A percentile compares a stretch with the other conserved stretches of the same genome.
These are phyloP conservation scores for Geotrichum fermentans DNA, from an alignment of 1,139 yeast genomes.

Conservation along the genomic window DNA sequence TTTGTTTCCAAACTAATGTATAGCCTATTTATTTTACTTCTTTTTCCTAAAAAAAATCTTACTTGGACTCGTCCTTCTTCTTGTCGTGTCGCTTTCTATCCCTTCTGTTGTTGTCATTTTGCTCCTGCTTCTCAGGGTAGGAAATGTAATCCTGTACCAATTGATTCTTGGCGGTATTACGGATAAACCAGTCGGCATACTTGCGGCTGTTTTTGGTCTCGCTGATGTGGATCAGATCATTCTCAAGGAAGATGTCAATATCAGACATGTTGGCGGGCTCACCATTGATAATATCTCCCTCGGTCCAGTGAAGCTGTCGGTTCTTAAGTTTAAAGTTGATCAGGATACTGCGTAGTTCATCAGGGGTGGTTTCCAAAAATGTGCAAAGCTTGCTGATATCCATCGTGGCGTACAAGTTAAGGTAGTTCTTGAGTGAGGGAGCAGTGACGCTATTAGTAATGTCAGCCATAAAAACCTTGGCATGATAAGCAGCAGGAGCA, in stretches of 20 bases:
- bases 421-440: slow-evolving; percentile 43
- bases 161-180: slow-evolving; percentile 45
- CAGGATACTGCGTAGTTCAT: slow-evolving; percentile 37
- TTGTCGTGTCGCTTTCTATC: slow-evolving; percentile 16
- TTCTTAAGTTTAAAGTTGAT: slow-evolving; percentile 45
- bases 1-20: neutral
- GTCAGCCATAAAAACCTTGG: slow-evolving; percentile 43
- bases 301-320: slow-evolving; percentile 44
- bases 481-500: slow-evolving; percentile 44
- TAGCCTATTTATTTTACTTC: neutral
- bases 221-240: slow-evolving; percentile 43
- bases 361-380: slow-evolving; percentile 41
- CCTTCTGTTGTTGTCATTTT: slow-evolving; percentile 11
- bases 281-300: slow-evolving; percentile 43
- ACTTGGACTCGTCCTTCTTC: slow-evolving; percentile 4
- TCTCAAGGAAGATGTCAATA: slow-evolving; percentile 42
- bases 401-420: slow-evolving; percentile 45
- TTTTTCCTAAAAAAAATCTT: slow-evolving; percentile 2
- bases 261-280: slow-evolving; percentile 42
- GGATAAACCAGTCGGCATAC: slow-evolving; percentile 48
- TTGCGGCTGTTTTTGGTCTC: slow-evolving; percentile 45
- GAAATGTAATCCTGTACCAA: slow-evolving; percentile 42
- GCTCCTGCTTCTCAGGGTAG: slow-evolving; percentile 32
- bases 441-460: slow-evolving; percentile 40
- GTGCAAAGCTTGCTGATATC: slow-evolving; percentile 43